A percentile compares a stretch with the other conserved stretches of the same genome.
These are phyloP conservation scores for Septoria petroselini DNA, from an alignment of 2,329 filamentous ascomycete species.

Conservation along the genomic window DNA sequence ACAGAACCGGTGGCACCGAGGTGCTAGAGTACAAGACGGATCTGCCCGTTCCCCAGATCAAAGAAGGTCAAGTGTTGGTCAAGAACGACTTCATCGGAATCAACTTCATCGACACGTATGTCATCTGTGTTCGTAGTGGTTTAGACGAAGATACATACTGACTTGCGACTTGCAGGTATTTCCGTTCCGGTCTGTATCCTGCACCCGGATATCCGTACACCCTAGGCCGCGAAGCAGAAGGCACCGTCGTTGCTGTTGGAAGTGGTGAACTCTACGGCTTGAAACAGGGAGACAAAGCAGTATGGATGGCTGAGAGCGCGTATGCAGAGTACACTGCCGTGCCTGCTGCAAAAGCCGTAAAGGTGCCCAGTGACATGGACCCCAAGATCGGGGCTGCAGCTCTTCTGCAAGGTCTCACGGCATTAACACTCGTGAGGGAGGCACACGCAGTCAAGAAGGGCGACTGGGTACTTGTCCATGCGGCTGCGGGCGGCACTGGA, in stretches of 20 bases:
- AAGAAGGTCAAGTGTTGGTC: constrained; percentile 71
- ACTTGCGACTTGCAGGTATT: constrained; percentile 57
- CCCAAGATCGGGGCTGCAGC: constrained; percentile 64
- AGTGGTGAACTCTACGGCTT: constrained; percentile 54
- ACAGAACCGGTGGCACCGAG: constrained; percentile 68
- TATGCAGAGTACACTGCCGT: constrained; percentile 61
- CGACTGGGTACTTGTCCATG: constrained; percentile 81
- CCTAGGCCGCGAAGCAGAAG: constrained; percentile 75
- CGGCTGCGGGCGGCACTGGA: constrained; percentile 79
- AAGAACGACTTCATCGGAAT: constrained; percentile 77
- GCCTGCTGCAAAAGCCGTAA: constrained; percentile 54
- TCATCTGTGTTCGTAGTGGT: not conserved
- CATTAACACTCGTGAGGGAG: constrained; percentile 74
- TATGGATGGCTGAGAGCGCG: constrained; percentile 58
- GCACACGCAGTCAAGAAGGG: constrained; percentile 67
- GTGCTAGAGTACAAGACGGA: constrained; percentile 69
- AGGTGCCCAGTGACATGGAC: constrained; percentile 61
- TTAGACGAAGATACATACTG: not conserved
- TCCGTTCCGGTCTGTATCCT: constrained; percentile 78
- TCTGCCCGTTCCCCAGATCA: constrained; percentile 65
- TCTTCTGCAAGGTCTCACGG: constrained; percentile 79
- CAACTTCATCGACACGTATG: constrained; percentile 82
- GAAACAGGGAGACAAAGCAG: constrained; percentile 66
- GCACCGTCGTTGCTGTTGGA: constrained; percentile 63
- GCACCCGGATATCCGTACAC: constrained; percentile 66